Percentiles rank a stretch among this genome's conserved stretches.
Evolutionary conservation across 192 early-diverging fungal genomes (phyloP).

Genomic region (Entophlyctis luteolus): DNA sequence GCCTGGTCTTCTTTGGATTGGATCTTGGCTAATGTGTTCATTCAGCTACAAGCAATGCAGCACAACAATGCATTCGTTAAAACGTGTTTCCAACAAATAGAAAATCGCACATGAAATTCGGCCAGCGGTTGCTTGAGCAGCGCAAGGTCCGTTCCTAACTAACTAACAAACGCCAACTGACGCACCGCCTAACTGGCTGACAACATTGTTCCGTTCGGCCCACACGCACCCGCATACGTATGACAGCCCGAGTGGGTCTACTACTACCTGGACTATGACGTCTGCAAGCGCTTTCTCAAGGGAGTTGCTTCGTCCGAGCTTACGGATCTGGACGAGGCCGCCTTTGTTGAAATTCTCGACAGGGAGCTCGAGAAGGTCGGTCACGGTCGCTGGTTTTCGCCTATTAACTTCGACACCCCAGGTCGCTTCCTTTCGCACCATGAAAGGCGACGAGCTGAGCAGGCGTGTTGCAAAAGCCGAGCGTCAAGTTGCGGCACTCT

Average conservation of each 20-base stretch:
- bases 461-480: constrained; percentile 49
- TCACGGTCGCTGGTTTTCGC: not conserved
- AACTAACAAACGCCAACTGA: not conserved
- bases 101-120: constrained; percentile 30
- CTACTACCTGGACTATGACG: constrained; percentile 24
- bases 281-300: constrained; percentile 81
- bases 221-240: not conserved
- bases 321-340: constrained; percentile 78
- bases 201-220: not conserved
- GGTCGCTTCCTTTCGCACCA: constrained; percentile 51
- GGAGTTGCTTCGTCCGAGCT: constrained; percentile 54
- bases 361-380: constrained; percentile 82
- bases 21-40: too few species aligned
- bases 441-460: constrained; percentile 51
- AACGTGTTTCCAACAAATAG: too few species aligned
- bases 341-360: constrained; percentile 81
- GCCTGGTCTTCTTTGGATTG: too few species aligned
- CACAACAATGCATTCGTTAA: too few species aligned
- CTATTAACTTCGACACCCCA: not conserved
- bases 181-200: not conserved
- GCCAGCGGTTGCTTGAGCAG: constrained; percentile 7
- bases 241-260: constrained; percentile 17
- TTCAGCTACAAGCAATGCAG: too few species aligned
- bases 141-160: not conserved
- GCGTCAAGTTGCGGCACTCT: constrained; percentile 33